These are phyloP conservation scores for Bipolaris oryzae DNA, from an alignment of 2,329 filamentous ascomycete genomes.

Conservation along the genomic window DNA sequence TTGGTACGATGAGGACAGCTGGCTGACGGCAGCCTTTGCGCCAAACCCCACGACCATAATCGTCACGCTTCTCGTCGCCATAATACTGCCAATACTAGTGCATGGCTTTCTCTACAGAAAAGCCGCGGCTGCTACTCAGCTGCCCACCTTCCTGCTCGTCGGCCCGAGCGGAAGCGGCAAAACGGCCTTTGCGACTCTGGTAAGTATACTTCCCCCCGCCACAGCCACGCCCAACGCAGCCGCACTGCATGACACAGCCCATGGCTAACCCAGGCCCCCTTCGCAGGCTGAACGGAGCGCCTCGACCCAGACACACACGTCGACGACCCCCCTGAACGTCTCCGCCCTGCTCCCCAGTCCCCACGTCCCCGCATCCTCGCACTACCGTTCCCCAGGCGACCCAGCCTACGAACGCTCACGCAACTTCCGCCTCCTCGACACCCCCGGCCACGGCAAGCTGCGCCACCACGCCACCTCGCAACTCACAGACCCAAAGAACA, in stretches of 20 bases:
- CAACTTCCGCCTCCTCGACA: conserved; percentile 82
- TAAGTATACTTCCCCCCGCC: conserved; percentile 46
- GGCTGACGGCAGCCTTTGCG: conserved; percentile 55
- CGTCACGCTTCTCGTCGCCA: conserved; percentile 71
- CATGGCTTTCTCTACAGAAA: conserved; percentile 75
- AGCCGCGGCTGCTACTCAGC: conserved; percentile 64
- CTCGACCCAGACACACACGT: conserved; percentile 59
- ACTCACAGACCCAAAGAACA: conserved; percentile 54
- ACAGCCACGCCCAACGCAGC: not conserved
- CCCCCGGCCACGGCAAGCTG: conserved; percentile 94
- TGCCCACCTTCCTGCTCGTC: conserved; percentile 79
- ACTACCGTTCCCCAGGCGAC: conserved; percentile 70
- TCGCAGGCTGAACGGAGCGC: conserved; percentile 62
- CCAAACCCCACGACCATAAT: conserved; percentile 60
- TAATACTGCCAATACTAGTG: conserved; percentile 76
- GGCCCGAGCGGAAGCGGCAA: conserved; percentile 87
- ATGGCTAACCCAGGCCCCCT: not conserved
- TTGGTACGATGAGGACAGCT: conserved; percentile 50
- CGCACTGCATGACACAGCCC: not conserved
- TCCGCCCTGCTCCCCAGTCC: conserved; percentile 64
- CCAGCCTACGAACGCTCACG: conserved; percentile 60
- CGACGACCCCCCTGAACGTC: conserved; percentile 56
- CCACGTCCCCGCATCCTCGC: conserved; percentile 63
- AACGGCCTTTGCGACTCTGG: conserved; percentile 82
- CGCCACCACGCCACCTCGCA: conserved; percentile 69